phyloP scores from a whole-genome alignment of 2,329 filamentous ascomycete species.

The Anisogramma anomala region DNA sequence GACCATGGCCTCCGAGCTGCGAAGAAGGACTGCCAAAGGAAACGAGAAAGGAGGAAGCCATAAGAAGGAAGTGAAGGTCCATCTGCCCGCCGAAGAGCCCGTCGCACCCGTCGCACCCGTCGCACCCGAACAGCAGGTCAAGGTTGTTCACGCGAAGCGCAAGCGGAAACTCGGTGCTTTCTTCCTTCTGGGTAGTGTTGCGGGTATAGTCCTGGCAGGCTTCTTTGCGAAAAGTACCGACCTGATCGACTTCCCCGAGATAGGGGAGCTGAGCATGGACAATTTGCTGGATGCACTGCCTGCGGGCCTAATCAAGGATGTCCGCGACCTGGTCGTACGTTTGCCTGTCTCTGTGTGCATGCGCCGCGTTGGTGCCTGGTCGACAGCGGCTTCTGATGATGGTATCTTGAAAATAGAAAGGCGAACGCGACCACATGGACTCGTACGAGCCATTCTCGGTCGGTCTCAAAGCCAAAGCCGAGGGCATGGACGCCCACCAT shows the following conservation, averaged over 20 bases:
- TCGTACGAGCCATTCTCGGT: constrained; percentile 92
- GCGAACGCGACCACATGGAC: constrained; percentile 70
- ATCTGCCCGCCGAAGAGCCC: too few relatives aligned
- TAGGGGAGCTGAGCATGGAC: constrained; percentile 69
- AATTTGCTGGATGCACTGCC: constrained; percentile 79
- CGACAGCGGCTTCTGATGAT: constrained; percentile 6
- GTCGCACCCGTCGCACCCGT: constrained; percentile 23
- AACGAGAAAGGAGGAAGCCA: constrained; percentile 18
- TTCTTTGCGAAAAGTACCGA: constrained; percentile 87
- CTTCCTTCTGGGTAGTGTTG: constrained; percentile 79
- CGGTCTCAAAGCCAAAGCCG: constrained; percentile 66
- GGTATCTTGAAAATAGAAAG: constrained; percentile 43
- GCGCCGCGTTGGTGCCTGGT: background rate
- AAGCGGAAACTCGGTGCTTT: constrained; percentile 73
- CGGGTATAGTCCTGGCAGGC: constrained; percentile 76
- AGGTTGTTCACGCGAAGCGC: constrained; percentile 39
- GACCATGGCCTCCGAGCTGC: constrained; percentile 14
- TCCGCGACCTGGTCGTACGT: constrained; percentile 70
- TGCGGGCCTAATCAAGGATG: constrained; percentile 73
- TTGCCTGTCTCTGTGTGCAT: constrained; percentile 9
- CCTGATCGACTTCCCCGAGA: constrained; percentile 66
- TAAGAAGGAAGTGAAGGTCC: constrained; percentile 17
- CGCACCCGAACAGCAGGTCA: constrained; percentile 27
- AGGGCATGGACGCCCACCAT: constrained; percentile 72
- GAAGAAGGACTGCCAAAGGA: constrained; percentile 14